phyloP scores from a whole-genome alignment of 345 rosid genomes.

The Syzygium oleosum region DNA sequence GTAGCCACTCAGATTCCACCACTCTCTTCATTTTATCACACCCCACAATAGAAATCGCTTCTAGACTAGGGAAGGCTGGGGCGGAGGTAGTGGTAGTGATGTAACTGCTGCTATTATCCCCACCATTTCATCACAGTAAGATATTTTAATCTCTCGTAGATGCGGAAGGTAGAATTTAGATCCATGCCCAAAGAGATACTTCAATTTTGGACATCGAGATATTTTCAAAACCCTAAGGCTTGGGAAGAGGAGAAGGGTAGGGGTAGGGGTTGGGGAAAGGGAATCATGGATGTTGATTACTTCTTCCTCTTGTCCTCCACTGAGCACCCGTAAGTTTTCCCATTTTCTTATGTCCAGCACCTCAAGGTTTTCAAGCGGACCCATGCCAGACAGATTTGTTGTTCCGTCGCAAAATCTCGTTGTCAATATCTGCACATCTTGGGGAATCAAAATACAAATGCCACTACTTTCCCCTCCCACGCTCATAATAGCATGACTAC shows the following conservation, averaged over 20 bases:
- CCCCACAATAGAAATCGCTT: accelerated
- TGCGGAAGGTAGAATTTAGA: neutral
- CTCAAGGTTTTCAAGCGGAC: neutral
- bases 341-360: accelerated
- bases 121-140: accelerated
- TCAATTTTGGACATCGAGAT: accelerated
- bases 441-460: neutral
- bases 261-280: neutral
- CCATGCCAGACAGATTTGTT: neutral
- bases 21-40: conserved; percentile 3
- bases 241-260: neutral
- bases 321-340: neutral
- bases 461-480: neutral
- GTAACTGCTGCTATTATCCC: neutral
- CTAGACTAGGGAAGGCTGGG: neutral
- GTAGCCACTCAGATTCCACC: neutral
- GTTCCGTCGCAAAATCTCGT: accelerated
- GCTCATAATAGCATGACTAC: neutral
- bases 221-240: neutral
- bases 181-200: neutral
- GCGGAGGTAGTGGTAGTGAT: neutral
- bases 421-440: accelerated
- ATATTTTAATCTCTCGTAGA: accelerated
- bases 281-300: neutral
- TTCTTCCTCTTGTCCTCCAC: neutral